A percentile compares a stretch with the other conserved stretches of the same genome.
These are phyloP conservation scores for Hypoxylon sp. DNA, from an alignment of 2,329 filamentous ascomycete species.

Conservation along the genomic window DNA sequence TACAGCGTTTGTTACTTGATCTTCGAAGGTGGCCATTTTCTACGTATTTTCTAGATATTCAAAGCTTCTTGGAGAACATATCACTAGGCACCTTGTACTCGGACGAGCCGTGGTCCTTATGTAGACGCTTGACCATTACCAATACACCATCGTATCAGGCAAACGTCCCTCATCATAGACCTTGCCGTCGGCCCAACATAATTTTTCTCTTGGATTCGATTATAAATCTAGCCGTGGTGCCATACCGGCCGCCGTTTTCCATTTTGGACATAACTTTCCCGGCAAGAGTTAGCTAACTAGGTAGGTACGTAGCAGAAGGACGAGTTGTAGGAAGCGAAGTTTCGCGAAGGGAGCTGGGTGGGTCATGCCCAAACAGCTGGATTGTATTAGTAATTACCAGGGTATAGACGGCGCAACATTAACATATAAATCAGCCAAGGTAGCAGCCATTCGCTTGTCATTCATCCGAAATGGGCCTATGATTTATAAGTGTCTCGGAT, in stretches of 20 bases:
- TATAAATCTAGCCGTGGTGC: neutral
- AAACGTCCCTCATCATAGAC: neutral
- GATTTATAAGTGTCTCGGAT: neutral
- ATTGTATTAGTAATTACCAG: neutral
- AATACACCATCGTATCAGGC: neutral
- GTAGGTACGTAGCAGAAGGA: neutral
- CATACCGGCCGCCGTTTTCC: neutral
- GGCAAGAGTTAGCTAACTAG: neutral
- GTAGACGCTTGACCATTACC: neutral
- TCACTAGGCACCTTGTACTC: neutral
- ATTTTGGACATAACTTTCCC: neutral
- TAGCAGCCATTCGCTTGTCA: neutral
- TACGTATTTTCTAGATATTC: neutral
- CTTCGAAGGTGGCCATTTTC: slow-evolving; percentile 35
- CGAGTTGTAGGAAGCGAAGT: too few relatives aligned
- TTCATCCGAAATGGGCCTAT: neutral
- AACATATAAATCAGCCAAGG: neutral
- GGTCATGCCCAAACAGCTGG: neutral
- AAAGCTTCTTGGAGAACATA: neutral
- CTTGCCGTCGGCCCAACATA: neutral
- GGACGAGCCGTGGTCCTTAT: neutral
- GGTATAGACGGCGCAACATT: neutral
- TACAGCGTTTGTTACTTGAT: slow-evolving; percentile 29
- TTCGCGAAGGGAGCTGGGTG: neutral
- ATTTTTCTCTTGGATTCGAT: slow-evolving; percentile 1